phyloP scores from a whole-genome alignment of 2,329 filamentous ascomycete species.

The Neonectria punicea region DNA sequence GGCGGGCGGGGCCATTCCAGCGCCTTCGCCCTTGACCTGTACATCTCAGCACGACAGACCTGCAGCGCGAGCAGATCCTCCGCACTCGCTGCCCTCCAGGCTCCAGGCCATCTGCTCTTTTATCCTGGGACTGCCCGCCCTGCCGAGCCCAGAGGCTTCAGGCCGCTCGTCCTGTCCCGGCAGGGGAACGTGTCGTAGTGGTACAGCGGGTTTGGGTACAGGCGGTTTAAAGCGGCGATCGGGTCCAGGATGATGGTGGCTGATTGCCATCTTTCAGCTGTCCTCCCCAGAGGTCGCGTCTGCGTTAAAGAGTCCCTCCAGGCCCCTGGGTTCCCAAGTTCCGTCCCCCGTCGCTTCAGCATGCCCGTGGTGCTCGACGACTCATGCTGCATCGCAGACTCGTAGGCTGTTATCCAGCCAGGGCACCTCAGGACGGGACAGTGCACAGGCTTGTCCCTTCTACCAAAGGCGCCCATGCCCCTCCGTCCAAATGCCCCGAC shows the following conservation, averaged over 20 bases:
- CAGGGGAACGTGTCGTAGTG: not conserved
- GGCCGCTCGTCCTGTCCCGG: too few relatives aligned
- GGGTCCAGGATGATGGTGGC: not conserved
- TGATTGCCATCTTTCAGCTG: not conserved
- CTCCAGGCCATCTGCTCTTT: not conserved
- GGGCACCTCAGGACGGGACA: not conserved
- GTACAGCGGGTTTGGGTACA: not conserved
- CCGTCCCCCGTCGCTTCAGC: not conserved
- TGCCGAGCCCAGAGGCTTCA: not conserved
- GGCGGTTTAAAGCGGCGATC: constrained; percentile 7
- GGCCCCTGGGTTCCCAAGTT: too few relatives aligned
- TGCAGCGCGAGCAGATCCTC: not conserved
- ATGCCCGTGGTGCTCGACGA: not conserved
- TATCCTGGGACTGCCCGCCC: not conserved
- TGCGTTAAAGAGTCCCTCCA: too few relatives aligned
- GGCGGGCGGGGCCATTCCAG: constrained; percentile 44
- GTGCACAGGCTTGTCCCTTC: not conserved
- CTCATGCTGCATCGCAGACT: not conserved
- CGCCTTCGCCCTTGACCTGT: constrained; percentile 43
- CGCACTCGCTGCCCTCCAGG: not conserved
- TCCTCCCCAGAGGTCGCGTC: not conserved
- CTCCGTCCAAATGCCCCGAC: not conserved
- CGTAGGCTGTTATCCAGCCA: not conserved
- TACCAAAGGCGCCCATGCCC: not conserved
- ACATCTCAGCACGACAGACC: constrained; percentile 42